Base-by-base conservation (phyloP, 1,139 yeast genomes). In the Zhuliangozyma parablackwelliae region DNA sequence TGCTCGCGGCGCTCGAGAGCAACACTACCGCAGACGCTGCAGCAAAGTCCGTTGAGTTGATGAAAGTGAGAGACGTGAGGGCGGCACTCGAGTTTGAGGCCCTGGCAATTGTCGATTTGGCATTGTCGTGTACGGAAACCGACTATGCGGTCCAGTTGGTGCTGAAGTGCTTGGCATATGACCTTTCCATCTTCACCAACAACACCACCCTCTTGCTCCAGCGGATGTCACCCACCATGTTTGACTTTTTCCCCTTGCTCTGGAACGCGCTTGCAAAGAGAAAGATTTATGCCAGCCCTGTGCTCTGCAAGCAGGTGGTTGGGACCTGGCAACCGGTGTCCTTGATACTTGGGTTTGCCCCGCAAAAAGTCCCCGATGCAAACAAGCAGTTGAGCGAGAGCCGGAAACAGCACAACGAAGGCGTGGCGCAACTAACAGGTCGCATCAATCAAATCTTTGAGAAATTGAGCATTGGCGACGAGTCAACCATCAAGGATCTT, bases 151-250 rank as follows among this genome's bases (percentile, higher is more conserved):
- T 69, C 41, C 48, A 60, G n/a, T 63, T 82, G 6, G 58, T 80
- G 10, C 53, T 68, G 0, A 53, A 63, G 11, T 69, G 82, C 13
- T 51, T 82, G 23, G 56, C 63, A 30, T 81, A 75, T 52, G 94
- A 84, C 52, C 61, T 81, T 13, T 53, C 72, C 10, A 58, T 72
- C n/a, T 58, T 82, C 37, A 74, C 82, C 2, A 78, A 78, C 43
- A 71, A 73, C 41, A 71, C 82, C 13, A 57, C 59, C 28, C 58
- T 66, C 24, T 56, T 82, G 12, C 65, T 69, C 26, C 53, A 53
- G 2, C 57, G 59, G 9, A 62, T 64, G 33, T 53, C 56, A 4
- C 69, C 75, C 0, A 60, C 72, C 1, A 60, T 75, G 0, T 61
- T 62, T 35, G 73, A 72, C 21, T 61, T 73, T 9, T 65, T 74